Base-by-base conservation (phyloP, 805 yeast species). In the Candida saitoana region DNA sequence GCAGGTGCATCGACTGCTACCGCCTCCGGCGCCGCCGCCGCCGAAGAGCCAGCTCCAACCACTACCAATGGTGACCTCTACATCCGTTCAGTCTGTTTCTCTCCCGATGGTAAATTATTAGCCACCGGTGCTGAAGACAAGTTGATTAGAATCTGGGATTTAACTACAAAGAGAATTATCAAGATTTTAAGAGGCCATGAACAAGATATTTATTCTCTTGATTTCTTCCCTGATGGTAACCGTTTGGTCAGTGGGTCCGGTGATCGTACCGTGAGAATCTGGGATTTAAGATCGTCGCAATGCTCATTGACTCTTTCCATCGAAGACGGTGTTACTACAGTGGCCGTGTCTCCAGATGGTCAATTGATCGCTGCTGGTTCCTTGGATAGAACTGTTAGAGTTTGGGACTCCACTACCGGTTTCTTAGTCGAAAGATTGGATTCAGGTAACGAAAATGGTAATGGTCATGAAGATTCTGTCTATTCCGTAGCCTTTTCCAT, bases 311-410 rank as follows among this genome's bases (percentile, higher is more conserved):
- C 96, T 36, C 73, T 91, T 50, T 79, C 89, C 14, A 90, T 91
- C 55, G 97, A 91, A 66, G 98, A 91, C 62, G 99, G 99, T 53
- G 98, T 91, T 41, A 91, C 99, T 42, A 91, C 99, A 0, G 97
- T 91, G 36, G 96, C 97, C 16, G 91, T 91, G 33, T 87, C 96
- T 6, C 97, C 97, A 38, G 95, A 91, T 63, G 96, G 97, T 31
- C 80, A 83, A 53, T 79, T 82, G 54, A 88, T 93, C 55, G 98
- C 97, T 31, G 98, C 97, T 14, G 99, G 99, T 39, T 86, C 96
- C 27, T 77, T 91, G 50, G 99, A 91, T 70, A 78, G 95, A 67
- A 85, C 96, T 24, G 97, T 93, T 40, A 78, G 98, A 49, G 96
- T 93, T 37, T 91, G 98, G 97, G 96, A 91, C 67, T 84, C 96